These are phyloP conservation scores for Fomitopsis serialis DNA, from an alignment of 768 basidiomycete species.

Conservation along the genomic window DNA sequence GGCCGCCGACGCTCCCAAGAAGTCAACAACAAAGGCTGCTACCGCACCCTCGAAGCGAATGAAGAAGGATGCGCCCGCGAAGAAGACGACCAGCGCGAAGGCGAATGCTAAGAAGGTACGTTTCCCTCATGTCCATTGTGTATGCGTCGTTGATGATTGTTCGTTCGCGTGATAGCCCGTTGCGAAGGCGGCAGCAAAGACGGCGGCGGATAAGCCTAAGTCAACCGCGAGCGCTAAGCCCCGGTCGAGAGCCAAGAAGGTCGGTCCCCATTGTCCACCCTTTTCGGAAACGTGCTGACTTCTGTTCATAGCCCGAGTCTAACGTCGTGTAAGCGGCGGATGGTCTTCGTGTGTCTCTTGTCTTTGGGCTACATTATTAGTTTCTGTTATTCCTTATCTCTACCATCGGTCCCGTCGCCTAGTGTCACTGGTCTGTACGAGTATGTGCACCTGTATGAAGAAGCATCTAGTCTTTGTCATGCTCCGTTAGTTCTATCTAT, in stretches of 20 bases:
- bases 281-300: not conserved
- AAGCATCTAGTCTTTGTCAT: not conserved
- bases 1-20: conserved; percentile 20
- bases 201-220: conserved; percentile 18
- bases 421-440: not conserved
- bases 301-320: not conserved
- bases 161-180: conserved; percentile 14
- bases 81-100: conserved; percentile 30
- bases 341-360: not conserved
- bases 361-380: not conserved
- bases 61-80: conserved; percentile 18
- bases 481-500: not conserved
- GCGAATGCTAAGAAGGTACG: conserved; percentile 28
- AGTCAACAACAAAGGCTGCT: conserved; percentile 28
- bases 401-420: not conserved
- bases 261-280: conserved; percentile 1
- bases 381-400: not conserved
- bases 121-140: not conserved
- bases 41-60: conserved; percentile 22
- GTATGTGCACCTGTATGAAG: not conserved
- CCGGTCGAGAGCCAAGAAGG: conserved; percentile 16
- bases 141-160: not conserved
- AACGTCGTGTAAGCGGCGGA: not conserved
- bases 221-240: conserved; percentile 12
- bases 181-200: conserved; percentile 26